Evolutionary conservation across 371 early-diverging fungal species (phyloP).

Genomic region (Blakeslea trispora): DNA sequence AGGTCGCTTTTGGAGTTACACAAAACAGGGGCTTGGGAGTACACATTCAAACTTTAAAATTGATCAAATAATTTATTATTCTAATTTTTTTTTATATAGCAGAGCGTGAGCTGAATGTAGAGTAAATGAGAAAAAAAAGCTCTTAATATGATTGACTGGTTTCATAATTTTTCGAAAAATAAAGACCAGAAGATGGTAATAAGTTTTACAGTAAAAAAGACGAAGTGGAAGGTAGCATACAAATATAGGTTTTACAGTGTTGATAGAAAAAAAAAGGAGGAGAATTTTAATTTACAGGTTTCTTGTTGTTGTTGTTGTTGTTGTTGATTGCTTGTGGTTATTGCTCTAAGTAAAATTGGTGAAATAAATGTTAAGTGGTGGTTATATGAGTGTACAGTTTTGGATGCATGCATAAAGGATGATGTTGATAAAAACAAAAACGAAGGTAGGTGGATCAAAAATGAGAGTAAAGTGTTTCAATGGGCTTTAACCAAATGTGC

Average conservation of each 20-base stretch:
- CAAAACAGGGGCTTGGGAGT: no score
- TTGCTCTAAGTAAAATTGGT: background rate
- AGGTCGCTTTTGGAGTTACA: no score
- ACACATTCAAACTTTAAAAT: no score
- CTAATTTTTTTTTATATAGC: no score
- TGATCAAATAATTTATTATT: no score
- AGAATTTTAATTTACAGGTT: background rate
- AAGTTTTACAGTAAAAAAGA: background rate
- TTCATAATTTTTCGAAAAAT: no score
- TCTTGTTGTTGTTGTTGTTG: conserved; percentile 6
- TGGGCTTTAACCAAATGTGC: conserved; percentile 46
- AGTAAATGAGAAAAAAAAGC: no score
- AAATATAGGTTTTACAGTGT: no score
- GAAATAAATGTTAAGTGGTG: no score
- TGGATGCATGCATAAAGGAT: conserved; percentile 6
- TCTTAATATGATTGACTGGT: no score
- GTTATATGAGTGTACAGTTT: background rate
- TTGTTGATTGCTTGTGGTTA: background rate
- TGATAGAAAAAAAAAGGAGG: background rate
- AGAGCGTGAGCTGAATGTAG: no score
- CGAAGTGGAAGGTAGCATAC: background rate
- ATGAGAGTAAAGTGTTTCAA: conserved; percentile 5
- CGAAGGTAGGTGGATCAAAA: background rate
- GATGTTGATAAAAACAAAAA: conserved; percentile 2
- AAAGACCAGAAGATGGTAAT: no score